Conservation (phyloP, 768 basidiomycete species). For the Pholiota molesta region DNA sequence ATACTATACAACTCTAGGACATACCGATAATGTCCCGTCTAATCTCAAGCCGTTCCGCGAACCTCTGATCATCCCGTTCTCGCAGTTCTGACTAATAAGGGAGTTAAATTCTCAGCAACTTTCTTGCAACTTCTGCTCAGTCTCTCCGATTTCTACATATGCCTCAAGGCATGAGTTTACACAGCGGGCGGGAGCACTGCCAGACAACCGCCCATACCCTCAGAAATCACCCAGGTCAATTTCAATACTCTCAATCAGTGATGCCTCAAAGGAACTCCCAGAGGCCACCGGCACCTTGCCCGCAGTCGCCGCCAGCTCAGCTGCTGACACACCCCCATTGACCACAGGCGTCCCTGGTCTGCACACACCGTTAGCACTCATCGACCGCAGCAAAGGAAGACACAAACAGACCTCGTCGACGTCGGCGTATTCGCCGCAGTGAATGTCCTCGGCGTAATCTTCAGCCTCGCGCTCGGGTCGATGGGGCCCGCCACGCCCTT, state of each 20-base stretch:
- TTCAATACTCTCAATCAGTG: conserved; percentile 68
- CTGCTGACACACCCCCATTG: conserved; percentile 23
- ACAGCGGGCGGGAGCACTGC: not conserved
- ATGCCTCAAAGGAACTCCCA: conserved; percentile 53
- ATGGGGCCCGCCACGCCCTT: conserved; percentile 42
- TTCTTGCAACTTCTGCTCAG: no score
- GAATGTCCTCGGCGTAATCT: conserved; percentile 62
- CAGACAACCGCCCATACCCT: conserved; percentile 4
- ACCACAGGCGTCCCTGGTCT: conserved; percentile 52
- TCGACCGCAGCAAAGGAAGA: conserved; percentile 5
- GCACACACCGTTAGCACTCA: conserved; percentile 1
- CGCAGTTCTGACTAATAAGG: no score
- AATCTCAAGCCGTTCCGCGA: no score
- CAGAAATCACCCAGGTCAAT: conserved; percentile 82
- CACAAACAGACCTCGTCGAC: conserved; percentile 59
- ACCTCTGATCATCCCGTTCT: no score
- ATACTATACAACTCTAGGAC: no score
- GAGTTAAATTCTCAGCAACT: no score
- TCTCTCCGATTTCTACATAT: no score
- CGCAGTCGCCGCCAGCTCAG: conserved; percentile 15
- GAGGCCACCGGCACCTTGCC: conserved; percentile 25
- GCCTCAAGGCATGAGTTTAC: no score
- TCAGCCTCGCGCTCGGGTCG: conserved; percentile 71
- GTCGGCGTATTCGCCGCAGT: conserved; percentile 46
- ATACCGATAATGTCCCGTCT: no score